Base-by-base conservation (phyloP, 768 basidiomycete genomes). In the Rhodotorula taiwanensis region DNA sequence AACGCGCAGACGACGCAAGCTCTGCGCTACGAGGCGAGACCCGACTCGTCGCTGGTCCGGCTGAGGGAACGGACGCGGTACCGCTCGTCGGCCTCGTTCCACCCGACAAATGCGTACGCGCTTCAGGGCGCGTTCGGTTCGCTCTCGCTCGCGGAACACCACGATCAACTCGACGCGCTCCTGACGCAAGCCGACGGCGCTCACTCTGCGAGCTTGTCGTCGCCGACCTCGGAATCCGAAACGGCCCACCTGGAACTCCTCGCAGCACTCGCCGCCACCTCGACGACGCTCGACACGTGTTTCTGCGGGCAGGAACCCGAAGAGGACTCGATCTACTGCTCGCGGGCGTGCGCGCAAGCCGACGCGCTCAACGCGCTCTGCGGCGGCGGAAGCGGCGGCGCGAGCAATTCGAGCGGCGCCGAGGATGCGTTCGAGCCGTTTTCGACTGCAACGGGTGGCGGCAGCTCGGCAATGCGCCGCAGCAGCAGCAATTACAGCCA, bases 311-410 rank as follows among this genome's bases (percentile, higher is more conserved):
- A 23, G 5, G 42, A n/a, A 0, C 50, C 56, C 51, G 67, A 69
- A 28, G 67, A 69, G 36, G 67, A 69, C 33, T 51, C 47, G 33
- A 69, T 69, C 52, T 69, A 69, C 56, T 69, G 67, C 59, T 45
- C 47, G 10, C 39, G 56, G 4, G 27, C 43, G 18, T 69, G 67
- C 52, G 67, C 61, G 2, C 58, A 59, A 4, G 44, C 53, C 18
- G 67, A 69, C 49, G 67, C 67, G 55, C 39, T 69, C 27, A 55
- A 60, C 25, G 62, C 67, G 7, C 43, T 69, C 11, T 64, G 62
- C 43, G 64, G 54, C 16, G 51, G 51, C 10, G 20, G n/a, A 25
- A 25, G n/a, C 45, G 45, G n/a, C 5, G 43, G 16, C 8, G 11
- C 8, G 36, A 36, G 48, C 36, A 55, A 48, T n/a, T 58, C 28